Evolutionary conservation across 441 rosid species (phyloP).

Genomic region (Euphorbia corollata): DNA sequence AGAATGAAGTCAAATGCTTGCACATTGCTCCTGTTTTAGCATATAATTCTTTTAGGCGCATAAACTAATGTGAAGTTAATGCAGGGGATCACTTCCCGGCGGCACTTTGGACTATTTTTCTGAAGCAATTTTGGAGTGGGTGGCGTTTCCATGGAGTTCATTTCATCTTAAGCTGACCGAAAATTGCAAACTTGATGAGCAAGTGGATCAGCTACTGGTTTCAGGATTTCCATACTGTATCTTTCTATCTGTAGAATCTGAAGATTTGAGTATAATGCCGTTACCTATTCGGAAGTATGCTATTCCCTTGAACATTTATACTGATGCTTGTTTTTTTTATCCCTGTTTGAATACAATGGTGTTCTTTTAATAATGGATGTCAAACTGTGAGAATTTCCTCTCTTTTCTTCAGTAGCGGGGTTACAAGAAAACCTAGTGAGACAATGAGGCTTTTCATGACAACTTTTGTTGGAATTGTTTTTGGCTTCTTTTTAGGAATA

Average conservation of each 20-base stretch:
- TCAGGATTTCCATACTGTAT: slow-evolving; percentile 17
- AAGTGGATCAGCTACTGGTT: slow-evolving; percentile 17
- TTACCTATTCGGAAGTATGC: slow-evolving; percentile 32
- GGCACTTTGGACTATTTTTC: slow-evolving; percentile 4
- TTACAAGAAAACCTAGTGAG: slow-evolving; percentile 56
- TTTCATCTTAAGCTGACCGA: slow-evolving; percentile 12
- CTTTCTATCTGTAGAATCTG: slow-evolving; percentile 17
- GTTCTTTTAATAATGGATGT: slow-evolving; percentile 3
- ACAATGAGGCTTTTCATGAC: slow-evolving; percentile 70
- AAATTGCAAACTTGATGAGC: slow-evolving; percentile 25
- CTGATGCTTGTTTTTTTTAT: not conserved
- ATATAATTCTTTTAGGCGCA: not conserved
- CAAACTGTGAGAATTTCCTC: slow-evolving; percentile 10
- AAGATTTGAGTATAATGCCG: slow-evolving; percentile 30
- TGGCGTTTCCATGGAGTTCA: slow-evolving; percentile 10
- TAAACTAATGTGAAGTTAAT: slow-evolving; percentile 1
- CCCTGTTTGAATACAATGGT: not conserved
- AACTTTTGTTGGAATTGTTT: slow-evolving; percentile 54
- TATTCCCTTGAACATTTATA: slow-evolving; percentile 6
- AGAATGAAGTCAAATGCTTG: not conserved
- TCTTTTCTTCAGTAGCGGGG: slow-evolving; percentile 35
- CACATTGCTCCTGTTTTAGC: not conserved
- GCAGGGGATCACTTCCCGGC: slow-evolving; percentile 11
- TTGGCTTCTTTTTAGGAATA: slow-evolving; percentile 81
- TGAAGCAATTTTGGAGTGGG: slow-evolving; percentile 2